Conservation (phyloP, 768 basidiomycete genomes). For the Serendipita vermifera region DNA sequence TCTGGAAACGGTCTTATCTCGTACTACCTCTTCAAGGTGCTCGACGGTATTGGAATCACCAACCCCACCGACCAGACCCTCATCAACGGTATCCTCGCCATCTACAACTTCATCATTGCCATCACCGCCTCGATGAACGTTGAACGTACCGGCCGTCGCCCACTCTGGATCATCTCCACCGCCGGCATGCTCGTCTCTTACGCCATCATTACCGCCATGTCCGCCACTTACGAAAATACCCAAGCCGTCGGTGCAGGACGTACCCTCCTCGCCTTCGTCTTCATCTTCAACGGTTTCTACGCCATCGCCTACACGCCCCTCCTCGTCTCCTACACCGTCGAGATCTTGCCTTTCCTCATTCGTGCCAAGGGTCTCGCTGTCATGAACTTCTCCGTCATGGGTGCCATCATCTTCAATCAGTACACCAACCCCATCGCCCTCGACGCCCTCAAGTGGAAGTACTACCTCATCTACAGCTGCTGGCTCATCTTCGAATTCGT, state of each 20-base stretch:
- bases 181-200: conserved; percentile 23
- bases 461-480: conserved; percentile 11
- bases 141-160: conserved; percentile 22
- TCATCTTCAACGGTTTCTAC: conserved; percentile 21
- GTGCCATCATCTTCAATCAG: conserved; percentile 25
- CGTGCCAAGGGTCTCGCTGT: conserved; percentile 29
- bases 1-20: conserved; percentile 19
- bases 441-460: conserved; percentile 15
- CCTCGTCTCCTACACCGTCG: conserved; percentile 27
- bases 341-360: conserved; percentile 31
- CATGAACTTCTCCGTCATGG: conserved; percentile 14
- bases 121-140: conserved; percentile 22
- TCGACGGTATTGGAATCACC: conserved; percentile 23
- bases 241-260: conserved; percentile 19
- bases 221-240: conserved; percentile 13
- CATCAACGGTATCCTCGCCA: conserved; percentile 24
- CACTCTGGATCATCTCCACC: conserved; percentile 19
- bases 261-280: conserved; percentile 24
- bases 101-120: conserved; percentile 17
- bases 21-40: conserved; percentile 22
- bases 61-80: conserved; percentile 19
- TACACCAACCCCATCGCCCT: conserved; percentile 21
- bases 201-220: conserved; percentile 16
- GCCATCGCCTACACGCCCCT: conserved; percentile 29
- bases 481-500: conserved; percentile 10